Base-by-base conservation (phyloP, 2,329 filamentous ascomycete genomes). In the Penicillium sumatraense region DNA sequence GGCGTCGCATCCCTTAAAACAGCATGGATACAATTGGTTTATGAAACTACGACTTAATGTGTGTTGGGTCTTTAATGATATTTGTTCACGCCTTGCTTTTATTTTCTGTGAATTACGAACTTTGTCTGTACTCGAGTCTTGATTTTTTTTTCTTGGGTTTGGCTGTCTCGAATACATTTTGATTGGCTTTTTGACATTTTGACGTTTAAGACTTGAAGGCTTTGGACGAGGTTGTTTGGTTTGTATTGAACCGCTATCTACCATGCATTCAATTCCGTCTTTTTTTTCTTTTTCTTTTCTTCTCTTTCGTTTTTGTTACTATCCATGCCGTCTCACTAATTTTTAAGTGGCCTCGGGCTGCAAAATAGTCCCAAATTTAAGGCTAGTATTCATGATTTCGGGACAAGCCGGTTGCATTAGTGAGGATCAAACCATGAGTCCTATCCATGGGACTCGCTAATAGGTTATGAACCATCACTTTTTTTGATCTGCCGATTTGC, bases 141-240 rank as follows among this genome's bases (percentile, higher is more conserved):
- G 35, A 26, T 53, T 47, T 35, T 35, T 53, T 47, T 35, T 6
- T 42, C 36, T 29, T 20, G 20, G 38, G 54, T 40, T 29, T 50
- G 54, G 54, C 52, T 58, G 51, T 58, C 48, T 58, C 44, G 20
- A 49, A 45, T 51, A 54, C 5, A 31, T 42, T 41, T 5, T 38
- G 14, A 35, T 44, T 20, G 3, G 33, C 18, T 16, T 46, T 40
- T 47, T 23, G 29, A 40, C 36, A 7, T 4, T 40, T 20, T 40
- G 23, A 11, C 7, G 26, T 40, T 47, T 23, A 21, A 40, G 18
- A 7, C 4, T 40, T 20, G 21, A 40, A 11, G 4, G 26, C 20
- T 18, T n/a, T 14, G 36, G 26, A 14, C 14, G 26, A 18, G 20
- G 40, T 16, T 42, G 21, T 26, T 24, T 26, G 21, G 10, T 20